Evolutionary conservation across 768 basidiomycete species (phyloP).

Genomic region (Hericium rajendrae): DNA sequence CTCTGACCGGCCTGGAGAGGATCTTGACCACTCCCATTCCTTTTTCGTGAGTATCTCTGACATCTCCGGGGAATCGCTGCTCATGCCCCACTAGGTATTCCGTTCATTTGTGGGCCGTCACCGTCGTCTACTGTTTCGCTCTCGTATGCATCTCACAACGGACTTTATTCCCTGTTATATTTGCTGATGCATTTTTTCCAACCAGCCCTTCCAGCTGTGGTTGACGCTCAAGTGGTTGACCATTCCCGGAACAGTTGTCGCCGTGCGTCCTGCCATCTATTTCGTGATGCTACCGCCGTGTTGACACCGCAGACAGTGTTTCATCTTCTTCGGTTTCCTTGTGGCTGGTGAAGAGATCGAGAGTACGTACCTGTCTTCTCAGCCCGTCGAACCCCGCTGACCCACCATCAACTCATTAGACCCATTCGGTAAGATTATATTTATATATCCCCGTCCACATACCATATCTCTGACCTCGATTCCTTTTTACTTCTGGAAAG

Average conservation of each 20-base stretch:
- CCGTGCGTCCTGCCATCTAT: constrained; percentile 25
- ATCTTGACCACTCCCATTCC: constrained; percentile 72
- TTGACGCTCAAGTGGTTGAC: constrained; percentile 46
- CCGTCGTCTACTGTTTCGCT: constrained; percentile 47
- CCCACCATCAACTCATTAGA: constrained; percentile 20
- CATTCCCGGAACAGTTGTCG: constrained; percentile 49
- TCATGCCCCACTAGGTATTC: constrained; percentile 37
- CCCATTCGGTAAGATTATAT: constrained; percentile 31
- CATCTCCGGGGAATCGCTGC: neutral
- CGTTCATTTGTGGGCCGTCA: constrained; percentile 60
- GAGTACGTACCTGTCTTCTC: constrained; percentile 32
- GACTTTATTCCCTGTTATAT: too few species aligned
- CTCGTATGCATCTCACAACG: constrained; percentile 43
- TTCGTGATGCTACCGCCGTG: neutral
- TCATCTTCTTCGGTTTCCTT: constrained; percentile 67
- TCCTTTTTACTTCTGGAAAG: constrained; percentile 10
- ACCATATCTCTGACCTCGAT: neutral
- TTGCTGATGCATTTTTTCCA: neutral
- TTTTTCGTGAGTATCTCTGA: constrained; percentile 42
- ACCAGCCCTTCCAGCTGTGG: constrained; percentile 59
- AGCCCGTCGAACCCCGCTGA: constrained; percentile 4
- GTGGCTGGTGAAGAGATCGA: constrained; percentile 71
- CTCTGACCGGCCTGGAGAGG: constrained; percentile 59
- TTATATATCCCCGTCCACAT: neutral
- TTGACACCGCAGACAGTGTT: constrained; percentile 30